Evolutionary conservation across 164 flowering plant species (phyloP).

Genomic region (Chloranthus sessilifolius): DNA sequence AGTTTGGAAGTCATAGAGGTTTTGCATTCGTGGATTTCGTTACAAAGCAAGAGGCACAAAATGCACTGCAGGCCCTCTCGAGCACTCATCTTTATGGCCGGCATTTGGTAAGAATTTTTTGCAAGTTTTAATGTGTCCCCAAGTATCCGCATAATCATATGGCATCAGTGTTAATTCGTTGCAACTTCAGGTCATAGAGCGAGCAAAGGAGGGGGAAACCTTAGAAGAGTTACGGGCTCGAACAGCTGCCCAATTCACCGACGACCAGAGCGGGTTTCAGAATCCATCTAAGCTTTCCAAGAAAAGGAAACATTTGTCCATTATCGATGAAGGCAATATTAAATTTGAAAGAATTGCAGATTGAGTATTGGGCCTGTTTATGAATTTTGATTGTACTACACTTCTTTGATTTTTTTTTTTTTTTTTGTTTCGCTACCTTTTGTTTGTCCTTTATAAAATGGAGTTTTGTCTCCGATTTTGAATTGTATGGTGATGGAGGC

Average conservation of each 20-base stretch:
- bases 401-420: too few relatives aligned
- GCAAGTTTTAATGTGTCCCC: too few relatives aligned
- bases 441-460: too few relatives aligned
- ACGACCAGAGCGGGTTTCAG: constrained; percentile 40
- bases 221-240: constrained; percentile 80
- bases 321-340: constrained; percentile 39
- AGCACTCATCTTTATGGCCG: constrained; percentile 89
- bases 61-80: constrained; percentile 82
- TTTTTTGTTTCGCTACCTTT: too few relatives aligned
- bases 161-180: too few relatives aligned
- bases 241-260: constrained; percentile 79
- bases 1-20: constrained; percentile 81
- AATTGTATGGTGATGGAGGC: too few relatives aligned
- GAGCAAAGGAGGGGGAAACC: constrained; percentile 93
- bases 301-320: constrained; percentile 54
- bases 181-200: constrained; percentile 63
- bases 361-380: too few relatives aligned
- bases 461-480: too few relatives aligned
- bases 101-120: constrained; percentile 62
- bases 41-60: constrained; percentile 89
- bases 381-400: too few relatives aligned
- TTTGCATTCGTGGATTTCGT: constrained; percentile 96
- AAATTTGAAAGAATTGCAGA: constrained; percentile 36
- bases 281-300: constrained; percentile 47
- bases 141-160: too few relatives aligned